Base-by-base conservation (phyloP, 192 early-diverging fungal genomes). In the Backusella mclennaniae region DNA sequence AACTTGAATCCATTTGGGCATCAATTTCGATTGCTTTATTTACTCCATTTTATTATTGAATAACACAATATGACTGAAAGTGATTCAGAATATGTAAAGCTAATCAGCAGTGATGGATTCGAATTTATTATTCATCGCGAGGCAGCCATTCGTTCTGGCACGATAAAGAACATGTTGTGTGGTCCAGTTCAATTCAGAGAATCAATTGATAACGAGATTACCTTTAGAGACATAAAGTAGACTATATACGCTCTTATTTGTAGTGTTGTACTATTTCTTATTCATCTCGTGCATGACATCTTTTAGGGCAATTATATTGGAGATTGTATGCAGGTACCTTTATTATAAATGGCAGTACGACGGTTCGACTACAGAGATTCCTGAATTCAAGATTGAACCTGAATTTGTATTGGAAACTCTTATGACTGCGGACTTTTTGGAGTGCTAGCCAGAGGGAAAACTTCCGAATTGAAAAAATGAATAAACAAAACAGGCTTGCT, bases 351-450 rank as follows among this genome's bases (percentile, higher is more conserved):
- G 92, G 80, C 84, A 74, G 17, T 85, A 76, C 59, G 87, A 87
- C 14, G 90, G 91, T 68, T 85, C 88, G 9, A 78, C 85, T 9
- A 85, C 84, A 29, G 93, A 95, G 73, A 92, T 96, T 35, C 97
- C 98, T 49, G 93, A 96, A 77, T 98, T 98, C 80, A 81, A 84
- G 21, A 95, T 99, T 75, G 93, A 97, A 11, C 89, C 95, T n/a
- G 93, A 97, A 77, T 87, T 96, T 19, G 93, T 93, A 0, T 81
- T 98, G 69, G 98, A 99, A 77, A 87, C 97, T 19, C 77, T 99
- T 46, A 96, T 97, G 95, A 96, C 95, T 21, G 94, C 97, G 0
- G 96, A 99, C 81, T 99, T 97, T 78, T 80, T 99, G 69, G 97
- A 99, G 78, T 95, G 95, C 84, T 94, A 84, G 81, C 11, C 11